A percentile compares a stretch with the other conserved stretches of the same genome.
Conservation (phyloP, 1,139 yeast genomes). For the Yamadazyma friedrichii region DNA sequence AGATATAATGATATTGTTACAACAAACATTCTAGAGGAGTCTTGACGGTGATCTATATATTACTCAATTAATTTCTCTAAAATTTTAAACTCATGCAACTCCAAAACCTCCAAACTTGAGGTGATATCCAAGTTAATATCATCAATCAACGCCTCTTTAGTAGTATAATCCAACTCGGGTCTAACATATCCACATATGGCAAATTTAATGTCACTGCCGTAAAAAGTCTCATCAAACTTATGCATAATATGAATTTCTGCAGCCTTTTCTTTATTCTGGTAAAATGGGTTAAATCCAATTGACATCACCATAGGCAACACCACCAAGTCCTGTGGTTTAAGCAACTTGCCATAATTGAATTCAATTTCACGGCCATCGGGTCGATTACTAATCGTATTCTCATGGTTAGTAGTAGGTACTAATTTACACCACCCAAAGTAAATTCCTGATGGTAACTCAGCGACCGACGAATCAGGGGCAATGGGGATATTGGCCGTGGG, state of each 20-base stretch:
- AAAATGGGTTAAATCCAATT: constrained; percentile 95
- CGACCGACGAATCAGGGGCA: constrained; percentile 45
- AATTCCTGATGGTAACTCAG: constrained; percentile 71
- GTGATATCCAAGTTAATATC: constrained; percentile 82
- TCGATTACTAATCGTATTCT: constrained; percentile 20
- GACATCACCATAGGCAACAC: constrained; percentile 90
- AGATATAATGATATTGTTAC: too few species aligned
- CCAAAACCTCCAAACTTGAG: constrained; percentile 51
- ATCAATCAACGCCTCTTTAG: constrained; percentile 79
- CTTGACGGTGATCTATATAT: too few species aligned
- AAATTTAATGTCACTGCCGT: constrained; percentile 75
- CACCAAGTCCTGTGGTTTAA: constrained; percentile 39
- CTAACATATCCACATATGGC: constrained; percentile 84
- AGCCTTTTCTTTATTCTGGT: constrained; percentile 71
- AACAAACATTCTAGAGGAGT: background rate
- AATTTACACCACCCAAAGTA: constrained; percentile 82
- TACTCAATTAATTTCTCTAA: background rate
- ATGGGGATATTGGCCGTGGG: constrained; percentile 94
- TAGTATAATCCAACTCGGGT: constrained; percentile 85
- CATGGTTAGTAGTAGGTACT: constrained; percentile 7
- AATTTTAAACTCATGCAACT: background rate
- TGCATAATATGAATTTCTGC: constrained; percentile 89
- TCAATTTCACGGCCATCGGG: constrained; percentile 46
- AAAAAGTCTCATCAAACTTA: constrained; percentile 64
- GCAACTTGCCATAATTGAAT: constrained; percentile 60